Evolutionary conservation across 179 eudicot genomes (phyloP).

Genomic region (Beta lomatogona): DNA sequence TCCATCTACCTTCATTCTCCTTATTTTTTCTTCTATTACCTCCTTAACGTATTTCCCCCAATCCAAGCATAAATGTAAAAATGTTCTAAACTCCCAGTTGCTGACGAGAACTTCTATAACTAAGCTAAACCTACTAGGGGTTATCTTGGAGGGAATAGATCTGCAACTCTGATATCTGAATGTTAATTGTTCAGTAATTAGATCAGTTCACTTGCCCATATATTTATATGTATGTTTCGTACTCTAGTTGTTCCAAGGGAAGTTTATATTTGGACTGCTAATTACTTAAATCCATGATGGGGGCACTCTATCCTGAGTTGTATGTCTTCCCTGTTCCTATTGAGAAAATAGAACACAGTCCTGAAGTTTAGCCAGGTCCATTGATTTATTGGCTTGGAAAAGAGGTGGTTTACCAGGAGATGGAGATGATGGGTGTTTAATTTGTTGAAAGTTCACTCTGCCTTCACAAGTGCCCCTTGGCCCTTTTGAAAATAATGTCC

Average conservation of each 20-base stretch:
- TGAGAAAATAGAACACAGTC: background rate
- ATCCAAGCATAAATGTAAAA: too few relatives aligned
- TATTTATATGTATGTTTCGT: background rate
- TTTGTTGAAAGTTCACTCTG: background rate
- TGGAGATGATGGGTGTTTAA: background rate
- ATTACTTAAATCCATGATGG: background rate
- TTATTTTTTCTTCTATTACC: too few relatives aligned
- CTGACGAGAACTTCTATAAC: background rate
- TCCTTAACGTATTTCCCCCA: too few relatives aligned
- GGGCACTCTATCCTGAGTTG: background rate
- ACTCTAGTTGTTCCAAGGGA: background rate
- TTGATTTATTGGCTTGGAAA: background rate
- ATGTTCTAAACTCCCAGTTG: background rate
- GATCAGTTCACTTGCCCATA: constrained; percentile 3
- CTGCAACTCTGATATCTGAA: background rate
- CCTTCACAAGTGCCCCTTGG: background rate
- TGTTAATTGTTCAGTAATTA: background rate
- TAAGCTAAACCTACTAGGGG: background rate
- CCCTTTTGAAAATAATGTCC: background rate
- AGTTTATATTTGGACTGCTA: background rate
- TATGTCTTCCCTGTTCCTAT: background rate
- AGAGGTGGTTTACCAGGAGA: background rate
- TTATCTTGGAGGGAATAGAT: background rate
- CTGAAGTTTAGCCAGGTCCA: background rate
- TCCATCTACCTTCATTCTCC: too few relatives aligned